Conservation (phyloP, 2,329 filamentous ascomycete genomes). For the Canariomyces notabilis region DNA sequence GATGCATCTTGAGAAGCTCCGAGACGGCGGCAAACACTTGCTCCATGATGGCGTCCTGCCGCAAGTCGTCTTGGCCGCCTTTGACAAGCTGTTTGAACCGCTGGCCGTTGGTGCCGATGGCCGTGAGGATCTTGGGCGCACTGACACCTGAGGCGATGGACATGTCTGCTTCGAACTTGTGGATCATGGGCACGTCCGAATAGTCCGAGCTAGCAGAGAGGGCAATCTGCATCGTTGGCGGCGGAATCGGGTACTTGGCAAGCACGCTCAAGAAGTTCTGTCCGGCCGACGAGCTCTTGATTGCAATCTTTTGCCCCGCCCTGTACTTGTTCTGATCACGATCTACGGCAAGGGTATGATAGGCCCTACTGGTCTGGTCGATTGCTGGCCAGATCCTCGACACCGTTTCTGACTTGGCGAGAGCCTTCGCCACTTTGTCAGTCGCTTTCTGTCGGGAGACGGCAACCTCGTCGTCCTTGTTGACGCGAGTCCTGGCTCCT, state of each 20-base stretch:
- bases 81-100: slow-evolving; percentile 90
- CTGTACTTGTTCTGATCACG: slow-evolving; percentile 62
- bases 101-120: slow-evolving; percentile 69
- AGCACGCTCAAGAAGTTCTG: slow-evolving; percentile 59
- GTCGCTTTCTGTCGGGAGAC: slow-evolving; percentile 71
- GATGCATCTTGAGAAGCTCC: slow-evolving; percentile 78
- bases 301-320: slow-evolving; percentile 55
- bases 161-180: slow-evolving; percentile 68
- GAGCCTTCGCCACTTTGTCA: slow-evolving; percentile 56
- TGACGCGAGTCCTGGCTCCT: slow-evolving; percentile 63
- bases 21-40: slow-evolving; percentile 98
- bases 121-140: slow-evolving; percentile 87
- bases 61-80: slow-evolving; percentile 89
- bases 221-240: slow-evolving; percentile 81
- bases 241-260: slow-evolving; percentile 66
- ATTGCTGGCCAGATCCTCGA: slow-evolving; percentile 63
- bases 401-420: slow-evolving; percentile 50
- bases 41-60: slow-evolving; percentile 98
- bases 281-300: slow-evolving; percentile 56
- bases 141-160: slow-evolving; percentile 86
- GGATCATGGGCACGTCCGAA: slow-evolving; percentile 66
- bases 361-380: slow-evolving; percentile 65
- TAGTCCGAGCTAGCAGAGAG: slow-evolving; percentile 73
- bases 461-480: slow-evolving; percentile 68
- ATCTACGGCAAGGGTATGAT: slow-evolving; percentile 60